A percentile compares a stretch with the other conserved stretches of the same genome.
Conservation (phyloP, 371 early-diverging fungal genomes). For the Lichtheimia corymbifera region DNA sequence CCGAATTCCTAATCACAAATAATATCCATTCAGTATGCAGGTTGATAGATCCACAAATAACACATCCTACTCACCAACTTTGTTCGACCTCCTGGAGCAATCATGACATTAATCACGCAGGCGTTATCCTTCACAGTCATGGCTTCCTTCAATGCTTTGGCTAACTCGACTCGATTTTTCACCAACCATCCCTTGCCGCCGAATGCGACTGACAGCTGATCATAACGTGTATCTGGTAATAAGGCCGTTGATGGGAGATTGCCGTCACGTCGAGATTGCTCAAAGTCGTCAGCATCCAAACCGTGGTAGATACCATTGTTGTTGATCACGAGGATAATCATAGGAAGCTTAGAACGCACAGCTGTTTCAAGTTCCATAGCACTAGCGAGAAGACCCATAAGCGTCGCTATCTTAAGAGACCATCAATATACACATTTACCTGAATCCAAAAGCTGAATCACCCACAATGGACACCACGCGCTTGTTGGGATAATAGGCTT, state of each 20-base stretch:
- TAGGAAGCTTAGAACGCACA: constrained; percentile 61
- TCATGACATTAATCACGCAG: constrained; percentile 52
- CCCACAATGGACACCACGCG: constrained; percentile 74
- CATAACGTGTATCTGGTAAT: constrained; percentile 68
- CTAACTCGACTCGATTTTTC: constrained; percentile 61
- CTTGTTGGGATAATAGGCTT: constrained; percentile 53
- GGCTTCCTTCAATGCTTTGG: constrained; percentile 54
- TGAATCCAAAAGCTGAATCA: constrained; percentile 85
- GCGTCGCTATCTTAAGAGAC: background rate
- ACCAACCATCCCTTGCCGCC: constrained; percentile 71
- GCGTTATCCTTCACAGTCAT: constrained; percentile 36
- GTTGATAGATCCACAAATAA: background rate
- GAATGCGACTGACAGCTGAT: constrained; percentile 63
- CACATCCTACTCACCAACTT: constrained; percentile 30
- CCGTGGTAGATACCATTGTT: constrained; percentile 85
- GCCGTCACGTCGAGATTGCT: constrained; percentile 25
- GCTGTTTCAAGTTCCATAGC: constrained; percentile 86
- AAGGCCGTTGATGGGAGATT: constrained; percentile 67
- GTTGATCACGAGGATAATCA: constrained; percentile 76
- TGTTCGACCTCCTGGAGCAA: constrained; percentile 51
- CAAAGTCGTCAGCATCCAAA: constrained; percentile 45
- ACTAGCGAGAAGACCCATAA: constrained; percentile 17
- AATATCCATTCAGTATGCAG: background rate
- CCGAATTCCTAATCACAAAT: constrained; percentile 19
- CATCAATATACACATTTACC: constrained; percentile 20